phyloP scores from a whole-genome alignment of 1,284 basidiomycete species.

The Puccinia novopanici region DNA sequence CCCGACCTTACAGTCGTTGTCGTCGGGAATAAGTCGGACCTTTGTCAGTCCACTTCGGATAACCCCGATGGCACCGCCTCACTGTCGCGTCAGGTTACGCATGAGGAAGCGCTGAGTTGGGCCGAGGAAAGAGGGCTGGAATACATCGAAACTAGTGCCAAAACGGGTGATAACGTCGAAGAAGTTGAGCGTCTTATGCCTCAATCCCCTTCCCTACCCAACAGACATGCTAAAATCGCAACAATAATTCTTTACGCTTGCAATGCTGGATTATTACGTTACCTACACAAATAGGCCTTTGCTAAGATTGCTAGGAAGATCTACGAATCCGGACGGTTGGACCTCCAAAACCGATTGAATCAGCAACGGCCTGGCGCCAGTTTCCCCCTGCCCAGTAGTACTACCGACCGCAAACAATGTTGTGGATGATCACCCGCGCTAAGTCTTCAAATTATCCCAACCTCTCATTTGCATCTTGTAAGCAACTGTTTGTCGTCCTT shows the following conservation, averaged over 20 bases:
- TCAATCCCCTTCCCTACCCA: background rate
- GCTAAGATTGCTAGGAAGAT: constrained; percentile 33
- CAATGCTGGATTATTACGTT: background rate
- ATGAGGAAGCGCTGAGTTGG: constrained; percentile 36
- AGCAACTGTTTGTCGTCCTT: background rate
- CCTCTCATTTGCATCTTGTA: background rate
- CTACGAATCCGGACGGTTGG: constrained; percentile 31
- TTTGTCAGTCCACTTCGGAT: constrained; percentile 7
- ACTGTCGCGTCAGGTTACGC: constrained; percentile 3
- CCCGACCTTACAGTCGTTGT: constrained; percentile 27
- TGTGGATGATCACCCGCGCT: background rate
- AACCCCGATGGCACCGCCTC: background rate
- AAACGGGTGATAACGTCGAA: constrained; percentile 47
- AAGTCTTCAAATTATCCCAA: too few relatives aligned
- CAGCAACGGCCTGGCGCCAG: constrained; percentile 6
- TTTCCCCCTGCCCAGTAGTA: constrained; percentile 5
- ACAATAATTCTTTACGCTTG: background rate
- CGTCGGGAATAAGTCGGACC: constrained; percentile 45
- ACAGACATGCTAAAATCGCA: background rate
- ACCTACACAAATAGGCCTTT: constrained; percentile 20
- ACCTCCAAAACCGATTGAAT: constrained; percentile 12
- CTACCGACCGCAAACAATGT: background rate
- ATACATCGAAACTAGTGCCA: constrained; percentile 47
- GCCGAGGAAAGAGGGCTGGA: constrained; percentile 41
- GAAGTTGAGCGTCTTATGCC: constrained; percentile 20